These are phyloP conservation scores for Phytophthora pseudosyringae DNA, from an alignment of 352 stramenopile genomes.

Conservation along the genomic window DNA sequence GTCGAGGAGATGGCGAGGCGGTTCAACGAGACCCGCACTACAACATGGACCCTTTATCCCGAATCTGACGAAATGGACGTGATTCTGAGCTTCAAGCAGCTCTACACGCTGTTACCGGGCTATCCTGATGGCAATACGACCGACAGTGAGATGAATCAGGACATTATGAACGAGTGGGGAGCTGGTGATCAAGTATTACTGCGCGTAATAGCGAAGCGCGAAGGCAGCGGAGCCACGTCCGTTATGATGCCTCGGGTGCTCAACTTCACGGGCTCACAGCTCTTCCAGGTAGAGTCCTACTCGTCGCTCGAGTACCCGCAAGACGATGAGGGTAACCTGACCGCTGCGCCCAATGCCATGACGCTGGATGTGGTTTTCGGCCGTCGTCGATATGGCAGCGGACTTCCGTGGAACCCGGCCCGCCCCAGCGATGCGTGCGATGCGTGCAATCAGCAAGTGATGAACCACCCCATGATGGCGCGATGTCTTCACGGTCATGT, in stretches of 20 bases:
- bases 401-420: conserved; percentile 40
- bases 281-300: conserved; percentile 50
- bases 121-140: conserved; percentile 33
- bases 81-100: conserved; percentile 63
- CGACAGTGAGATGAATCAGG: conserved; percentile 21
- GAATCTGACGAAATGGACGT: conserved; percentile 48
- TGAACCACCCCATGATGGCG: conserved; percentile 27
- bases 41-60: conserved; percentile 50
- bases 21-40: conserved; percentile 42
- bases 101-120: conserved; percentile 56
- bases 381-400: conserved; percentile 42
- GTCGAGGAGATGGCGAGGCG: conserved; percentile 21
- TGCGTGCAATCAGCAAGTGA: conserved; percentile 12
- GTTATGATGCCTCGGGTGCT: conserved; percentile 49
- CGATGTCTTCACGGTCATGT: conserved; percentile 34
- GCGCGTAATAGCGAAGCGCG: conserved; percentile 35
- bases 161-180: conserved; percentile 38
- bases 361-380: conserved; percentile 40
- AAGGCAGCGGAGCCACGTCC: conserved; percentile 23
- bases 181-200: conserved; percentile 53
- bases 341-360: conserved; percentile 10
- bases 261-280: conserved; percentile 48
- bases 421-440: conserved; percentile 31
- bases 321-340: conserved; percentile 14
- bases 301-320: conserved; percentile 36